phyloP scores from a whole-genome alignment of 257 asterid genomes.

The Anisodus acutangulus region DNA sequence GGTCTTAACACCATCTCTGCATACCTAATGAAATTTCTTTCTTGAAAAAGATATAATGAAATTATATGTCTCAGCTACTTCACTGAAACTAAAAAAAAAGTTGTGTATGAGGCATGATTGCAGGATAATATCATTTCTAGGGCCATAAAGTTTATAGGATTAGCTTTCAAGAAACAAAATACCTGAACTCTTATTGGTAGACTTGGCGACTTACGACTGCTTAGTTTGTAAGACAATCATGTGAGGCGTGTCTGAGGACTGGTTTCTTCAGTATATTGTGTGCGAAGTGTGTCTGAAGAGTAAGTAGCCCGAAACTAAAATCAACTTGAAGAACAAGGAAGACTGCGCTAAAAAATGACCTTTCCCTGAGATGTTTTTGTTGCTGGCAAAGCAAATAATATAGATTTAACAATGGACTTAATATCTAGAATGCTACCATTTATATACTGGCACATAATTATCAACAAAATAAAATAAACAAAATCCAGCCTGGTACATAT shows the following conservation, averaged over 20 bases:
- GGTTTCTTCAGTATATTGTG: neutral
- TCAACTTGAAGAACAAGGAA: constrained; percentile 7
- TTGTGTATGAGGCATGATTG: neutral
- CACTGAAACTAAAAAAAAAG: neutral
- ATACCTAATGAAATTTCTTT: neutral
- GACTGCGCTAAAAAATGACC: constrained; percentile 9
- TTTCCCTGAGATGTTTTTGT: neutral
- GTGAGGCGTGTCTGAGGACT: neutral
- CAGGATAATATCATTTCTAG: neutral
- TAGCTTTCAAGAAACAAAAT: neutral
- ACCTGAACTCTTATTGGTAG: neutral
- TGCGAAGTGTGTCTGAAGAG: neutral
- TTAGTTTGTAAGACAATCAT: neutral
- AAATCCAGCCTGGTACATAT: neutral
- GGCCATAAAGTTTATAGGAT: neutral
- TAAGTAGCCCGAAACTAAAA: neutral
- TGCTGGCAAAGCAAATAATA: constrained; percentile 6
- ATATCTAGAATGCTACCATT: neutral
- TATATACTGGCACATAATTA: neutral
- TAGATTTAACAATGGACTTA: neutral
- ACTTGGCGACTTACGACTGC: neutral
- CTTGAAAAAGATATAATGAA: neutral
- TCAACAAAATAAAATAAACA: neutral
- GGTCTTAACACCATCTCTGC: neutral
- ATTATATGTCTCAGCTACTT: neutral